phyloP scores from a whole-genome alignment of 306 rosid genomes.

The Abrus precatorius region DNA sequence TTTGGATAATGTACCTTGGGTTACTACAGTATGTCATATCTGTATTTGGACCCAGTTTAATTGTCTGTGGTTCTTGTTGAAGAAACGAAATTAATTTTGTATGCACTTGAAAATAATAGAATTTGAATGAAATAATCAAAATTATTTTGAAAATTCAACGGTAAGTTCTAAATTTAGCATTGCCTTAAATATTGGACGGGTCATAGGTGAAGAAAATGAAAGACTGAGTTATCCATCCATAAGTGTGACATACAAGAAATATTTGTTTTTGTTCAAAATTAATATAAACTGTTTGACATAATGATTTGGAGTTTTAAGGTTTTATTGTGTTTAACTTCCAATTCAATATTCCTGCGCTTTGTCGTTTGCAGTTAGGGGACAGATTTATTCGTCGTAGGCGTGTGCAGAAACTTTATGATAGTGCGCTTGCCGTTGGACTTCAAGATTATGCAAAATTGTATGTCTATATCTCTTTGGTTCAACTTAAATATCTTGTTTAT shows the following conservation, averaged over 20 bases:
- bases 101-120: constrained; percentile 9
- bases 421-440: constrained; percentile 84
- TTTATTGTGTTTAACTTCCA: constrained; percentile 10
- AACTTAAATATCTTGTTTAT: constrained; percentile 10
- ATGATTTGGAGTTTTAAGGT: not conserved
- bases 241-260: not conserved
- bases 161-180: not conserved
- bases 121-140: not conserved
- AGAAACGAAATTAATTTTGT: not conserved
- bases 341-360: constrained; percentile 22
- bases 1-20: not conserved
- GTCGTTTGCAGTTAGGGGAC: constrained; percentile 74
- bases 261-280: not conserved
- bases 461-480: constrained; percentile 53
- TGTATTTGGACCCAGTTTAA: constrained; percentile 15
- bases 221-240: not conserved
- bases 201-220: not conserved
- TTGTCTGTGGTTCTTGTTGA: constrained; percentile 10
- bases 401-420: constrained; percentile 84
- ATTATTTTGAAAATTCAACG: constrained; percentile 3
- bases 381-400: constrained; percentile 84
- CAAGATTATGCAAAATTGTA: constrained; percentile 91
- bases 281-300: no score
- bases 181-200: not conserved
- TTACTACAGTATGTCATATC: not conserved